Percentiles rank a stretch among this genome's conserved stretches.
Evolutionary conservation across 805 yeast genomes (phyloP).

Genomic region (Lachancea nothofagi): DNA sequence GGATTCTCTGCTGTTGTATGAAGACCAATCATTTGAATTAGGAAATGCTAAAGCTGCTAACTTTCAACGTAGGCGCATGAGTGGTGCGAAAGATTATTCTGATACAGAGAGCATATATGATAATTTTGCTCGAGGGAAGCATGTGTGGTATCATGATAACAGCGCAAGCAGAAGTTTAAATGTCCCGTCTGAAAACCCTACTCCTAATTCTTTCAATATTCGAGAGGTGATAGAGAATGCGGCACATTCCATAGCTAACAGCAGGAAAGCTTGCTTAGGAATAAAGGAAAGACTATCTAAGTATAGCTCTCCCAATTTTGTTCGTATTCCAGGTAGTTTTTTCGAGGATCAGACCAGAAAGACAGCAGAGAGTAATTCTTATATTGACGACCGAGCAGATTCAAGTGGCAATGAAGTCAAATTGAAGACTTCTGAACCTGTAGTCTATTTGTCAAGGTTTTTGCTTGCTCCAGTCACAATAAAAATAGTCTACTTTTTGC

Average conservation of each 20-base stretch:
- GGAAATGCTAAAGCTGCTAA: background rate
- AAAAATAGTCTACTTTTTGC: constrained; percentile 3
- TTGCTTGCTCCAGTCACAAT: constrained; percentile 2
- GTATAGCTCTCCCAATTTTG: background rate
- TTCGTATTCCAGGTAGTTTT: constrained; percentile 4
- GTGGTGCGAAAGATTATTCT: constrained; percentile 6
- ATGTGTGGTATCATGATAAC: constrained; percentile 6
- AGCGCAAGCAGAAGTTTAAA: background rate
- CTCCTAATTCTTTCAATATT: constrained; percentile 4
- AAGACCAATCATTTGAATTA: constrained; percentile 1
- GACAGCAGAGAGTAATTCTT: background rate
- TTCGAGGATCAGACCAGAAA: background rate
- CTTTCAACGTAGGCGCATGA: constrained; percentile 6
- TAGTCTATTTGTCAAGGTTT: background rate
- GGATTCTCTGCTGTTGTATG: constrained; percentile 9
- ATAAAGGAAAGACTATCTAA: constrained; percentile 6
- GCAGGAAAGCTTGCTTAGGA: constrained; percentile 6
- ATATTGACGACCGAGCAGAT: background rate
- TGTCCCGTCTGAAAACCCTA: background rate
- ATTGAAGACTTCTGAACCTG: background rate
- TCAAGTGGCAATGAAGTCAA: background rate
- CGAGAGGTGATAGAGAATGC: constrained; percentile 7
- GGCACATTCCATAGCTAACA: constrained; percentile 5
- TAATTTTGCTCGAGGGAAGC: constrained; percentile 6
- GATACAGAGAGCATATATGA: background rate